Evolutionary conservation across 176 grass and related monocot species (phyloP).

Genomic region (Melocanna baccifera): DNA sequence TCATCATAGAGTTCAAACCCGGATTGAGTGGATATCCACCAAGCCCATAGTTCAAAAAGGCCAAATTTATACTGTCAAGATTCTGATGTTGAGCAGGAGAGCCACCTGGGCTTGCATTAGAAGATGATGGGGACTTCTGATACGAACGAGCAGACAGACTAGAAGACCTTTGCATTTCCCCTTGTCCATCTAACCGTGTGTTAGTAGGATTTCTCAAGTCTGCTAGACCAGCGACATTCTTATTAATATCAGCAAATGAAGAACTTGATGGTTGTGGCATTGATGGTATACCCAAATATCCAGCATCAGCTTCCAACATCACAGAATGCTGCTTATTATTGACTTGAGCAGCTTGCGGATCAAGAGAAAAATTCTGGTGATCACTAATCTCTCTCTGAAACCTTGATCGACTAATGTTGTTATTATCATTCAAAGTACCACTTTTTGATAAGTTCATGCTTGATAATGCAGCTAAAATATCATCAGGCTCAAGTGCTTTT

Average conservation of each 20-base stretch:
- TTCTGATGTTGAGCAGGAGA: constrained; percentile 76
- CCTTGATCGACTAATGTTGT: constrained; percentile 34
- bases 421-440: constrained; percentile 37
- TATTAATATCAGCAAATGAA: constrained; percentile 55
- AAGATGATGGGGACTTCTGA: constrained; percentile 63
- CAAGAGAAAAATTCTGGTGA: constrained; percentile 50
- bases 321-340: constrained; percentile 45
- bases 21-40: constrained; percentile 51
- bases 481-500: constrained; percentile 60
- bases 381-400: constrained; percentile 55
- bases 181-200: constrained; percentile 33
- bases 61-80: constrained; percentile 46
- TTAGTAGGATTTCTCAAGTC: constrained; percentile 49
- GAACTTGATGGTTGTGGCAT: constrained; percentile 46
- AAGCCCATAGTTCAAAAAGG: constrained; percentile 66
- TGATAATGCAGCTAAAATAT: constrained; percentile 85
- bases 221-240: constrained; percentile 29
- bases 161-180: constrained; percentile 47
- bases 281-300: constrained; percentile 51
- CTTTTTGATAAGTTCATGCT: constrained; percentile 61
- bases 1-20: constrained; percentile 49
- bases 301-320: constrained; percentile 47
- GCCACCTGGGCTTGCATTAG: constrained; percentile 58
- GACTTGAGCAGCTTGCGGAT: constrained; percentile 37
- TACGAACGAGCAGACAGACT: constrained; percentile 43